A percentile compares a stretch with the other conserved stretches of the same genome.
Evolutionary conservation across 1,284 basidiomycete genomes (phyloP).

Genomic region (Mixia osmundae): DNA sequence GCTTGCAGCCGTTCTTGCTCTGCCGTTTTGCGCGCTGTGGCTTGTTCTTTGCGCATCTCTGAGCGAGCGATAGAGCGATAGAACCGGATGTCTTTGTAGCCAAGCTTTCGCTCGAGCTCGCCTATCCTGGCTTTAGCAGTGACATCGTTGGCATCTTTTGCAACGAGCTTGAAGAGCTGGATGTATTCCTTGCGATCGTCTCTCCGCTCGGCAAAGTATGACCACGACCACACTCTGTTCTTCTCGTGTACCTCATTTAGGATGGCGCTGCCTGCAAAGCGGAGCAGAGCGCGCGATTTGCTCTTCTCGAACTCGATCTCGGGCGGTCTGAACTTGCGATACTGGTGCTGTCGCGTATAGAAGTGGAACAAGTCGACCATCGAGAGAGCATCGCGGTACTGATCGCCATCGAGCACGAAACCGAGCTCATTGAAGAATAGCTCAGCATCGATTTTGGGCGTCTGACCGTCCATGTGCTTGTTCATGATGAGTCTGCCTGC

Average conservation of each 20-base stretch:
- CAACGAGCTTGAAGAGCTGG: slow-evolving; percentile 51
- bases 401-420: slow-evolving; percentile 73
- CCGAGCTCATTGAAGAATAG: slow-evolving; percentile 87
- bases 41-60: slow-evolving; percentile 57
- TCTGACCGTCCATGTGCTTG: slow-evolving; percentile 36
- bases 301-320: slow-evolving; percentile 40
- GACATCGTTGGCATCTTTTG: slow-evolving; percentile 33
- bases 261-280: slow-evolving; percentile 64
- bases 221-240: slow-evolving; percentile 74
- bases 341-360: slow-evolving; percentile 74
- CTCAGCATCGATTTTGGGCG: slow-evolving; percentile 68
- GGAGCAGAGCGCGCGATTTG: slow-evolving; percentile 44
- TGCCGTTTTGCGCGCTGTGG: slow-evolving; percentile 38
- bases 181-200: slow-evolving; percentile 69
- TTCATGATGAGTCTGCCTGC: slow-evolving; percentile 77
- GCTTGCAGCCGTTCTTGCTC: slow-evolving; percentile 35
- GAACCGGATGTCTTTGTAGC: slow-evolving; percentile 90
- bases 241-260: slow-evolving; percentile 65
- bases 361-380: slow-evolving; percentile 95
- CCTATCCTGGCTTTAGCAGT: slow-evolving; percentile 36
- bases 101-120: slow-evolving; percentile 53
- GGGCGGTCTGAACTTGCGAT: slow-evolving; percentile 33
- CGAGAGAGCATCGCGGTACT: slow-evolving; percentile 84
- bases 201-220: slow-evolving; percentile 64
- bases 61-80: slow-evolving; percentile 90